These are phyloP conservation scores for Xylariaceae sp. DNA, from an alignment of 2,329 filamentous ascomycete genomes.

Conservation along the genomic window DNA sequence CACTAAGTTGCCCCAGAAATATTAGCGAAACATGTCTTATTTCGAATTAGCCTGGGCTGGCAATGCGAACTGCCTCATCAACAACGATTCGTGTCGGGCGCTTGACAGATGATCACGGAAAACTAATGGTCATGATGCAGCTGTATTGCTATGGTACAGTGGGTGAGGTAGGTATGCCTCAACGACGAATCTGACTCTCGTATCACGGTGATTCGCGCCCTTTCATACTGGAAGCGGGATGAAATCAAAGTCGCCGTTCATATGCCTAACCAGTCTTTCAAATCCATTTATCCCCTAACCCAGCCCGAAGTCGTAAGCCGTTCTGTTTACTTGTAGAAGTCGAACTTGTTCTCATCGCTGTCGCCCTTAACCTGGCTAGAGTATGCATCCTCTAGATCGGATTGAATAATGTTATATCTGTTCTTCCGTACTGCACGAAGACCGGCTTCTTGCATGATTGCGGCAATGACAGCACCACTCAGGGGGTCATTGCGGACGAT, in stretches of 20 bases:
- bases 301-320: not conserved
- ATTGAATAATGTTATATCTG: constrained; percentile 98
- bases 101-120: no score
- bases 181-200: not conserved
- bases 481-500: constrained; percentile 96
- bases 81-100: no score
- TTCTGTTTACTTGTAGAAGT: constrained; percentile 75
- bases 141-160: constrained; percentile 17
- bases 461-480: constrained; percentile 91
- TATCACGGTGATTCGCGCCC: not conserved
- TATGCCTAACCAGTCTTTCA: not conserved
- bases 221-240: not conserved
- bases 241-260: not conserved
- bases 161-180: constrained; percentile 1
- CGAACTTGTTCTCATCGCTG: constrained; percentile 68
- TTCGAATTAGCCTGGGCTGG: no score
- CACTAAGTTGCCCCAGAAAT: no score
- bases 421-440: constrained; percentile 94
- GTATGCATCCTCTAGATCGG: constrained; percentile 94
- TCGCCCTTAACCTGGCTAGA: constrained; percentile 89
- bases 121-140: not conserved
- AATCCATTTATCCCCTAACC: not conserved
- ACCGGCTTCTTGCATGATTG: constrained; percentile 98
- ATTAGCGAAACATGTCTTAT: no score
- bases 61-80: no score